Conservation (phyloP, 495 filamentous ascomycete species). For the Penicillium malachiteum region DNA sequence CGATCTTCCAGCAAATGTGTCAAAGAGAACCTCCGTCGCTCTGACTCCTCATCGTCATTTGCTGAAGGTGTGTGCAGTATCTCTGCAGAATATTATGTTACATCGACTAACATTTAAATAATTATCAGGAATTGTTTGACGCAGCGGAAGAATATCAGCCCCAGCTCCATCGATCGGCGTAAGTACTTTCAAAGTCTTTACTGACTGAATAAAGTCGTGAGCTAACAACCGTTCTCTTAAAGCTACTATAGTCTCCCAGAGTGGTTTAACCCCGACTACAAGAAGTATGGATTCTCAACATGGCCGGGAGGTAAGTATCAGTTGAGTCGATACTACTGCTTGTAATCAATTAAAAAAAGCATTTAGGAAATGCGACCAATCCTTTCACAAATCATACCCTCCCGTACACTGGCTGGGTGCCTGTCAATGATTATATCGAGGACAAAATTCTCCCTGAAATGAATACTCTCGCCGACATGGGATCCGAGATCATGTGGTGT, state of each 20-base stretch:
- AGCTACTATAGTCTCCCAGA: constrained; percentile 54
- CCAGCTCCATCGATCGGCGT: constrained; percentile 43
- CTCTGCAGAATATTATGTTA: background rate
- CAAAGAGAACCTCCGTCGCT: constrained; percentile 45
- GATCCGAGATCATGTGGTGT: constrained; percentile 59
- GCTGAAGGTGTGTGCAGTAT: constrained; percentile 6
- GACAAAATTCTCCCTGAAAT: constrained; percentile 54
- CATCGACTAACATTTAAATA: background rate
- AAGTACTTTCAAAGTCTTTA: background rate
- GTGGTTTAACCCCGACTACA: constrained; percentile 56
- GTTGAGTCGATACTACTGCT: constrained; percentile 8
- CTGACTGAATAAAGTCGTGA: background rate
- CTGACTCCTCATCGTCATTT: constrained; percentile 45
- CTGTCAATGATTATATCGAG: constrained; percentile 45
- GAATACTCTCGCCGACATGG: constrained; percentile 46
- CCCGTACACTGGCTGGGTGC: constrained; percentile 50
- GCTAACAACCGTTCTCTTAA: background rate
- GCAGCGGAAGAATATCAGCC: constrained; percentile 51
- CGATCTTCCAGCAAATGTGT: constrained; percentile 39
- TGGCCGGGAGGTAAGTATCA: constrained; percentile 32
- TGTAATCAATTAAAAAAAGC: constrained; percentile 1
- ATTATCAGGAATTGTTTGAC: constrained; percentile 48
- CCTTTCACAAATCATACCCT: constrained; percentile 46
- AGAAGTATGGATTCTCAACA: constrained; percentile 40
- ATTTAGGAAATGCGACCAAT: constrained; percentile 39